Evolutionary conservation across 306 rosid species (phyloP), one percentile per base, ranked within the genome.

Genomic region (Vachellia collinsii): DNA sequence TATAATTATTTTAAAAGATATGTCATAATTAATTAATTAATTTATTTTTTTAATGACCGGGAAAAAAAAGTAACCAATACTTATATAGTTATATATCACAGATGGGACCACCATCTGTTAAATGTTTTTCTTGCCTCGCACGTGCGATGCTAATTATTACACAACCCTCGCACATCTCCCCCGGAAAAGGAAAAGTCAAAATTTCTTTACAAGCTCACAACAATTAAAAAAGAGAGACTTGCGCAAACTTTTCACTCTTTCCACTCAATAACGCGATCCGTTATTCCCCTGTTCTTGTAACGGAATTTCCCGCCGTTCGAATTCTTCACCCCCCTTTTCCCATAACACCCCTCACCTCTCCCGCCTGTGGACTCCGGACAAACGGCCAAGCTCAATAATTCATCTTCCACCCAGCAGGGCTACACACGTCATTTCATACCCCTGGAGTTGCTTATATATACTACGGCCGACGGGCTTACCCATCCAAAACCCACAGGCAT

Each of bases 71-170:
- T 13, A 14, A 5, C 5, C 17, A 7, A 54, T 20, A 20, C 9
- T 20, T 56, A 11, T 53, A 7, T 19, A 56, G 2, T n/a, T 29
- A 29, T 29, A 29, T 29, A 29, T 29, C 2, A 29, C 1, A 29
- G 34, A 2, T 29, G 34, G 34, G 34, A 29, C 34, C 34, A 29
- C 34, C 34, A 29, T 29, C 2, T 58, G 16, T 29, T 17, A 43
- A 56, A 17, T 19, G 42, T 46, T 25, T 58, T 72, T 54, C 19
- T 9, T 50, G 65, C 73, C 86, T 61, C 84, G 93, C 98, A 95
- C 97, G 99, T 93, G 98, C 86, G 88, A 78, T 62, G 71, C 56
- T 84, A 88, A 95, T 95, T 81, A 93, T 93, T 86, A 84, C 91
- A 76, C 81, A 75, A 50, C 78, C 56, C 81, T 71, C 58, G 36